Conservation (phyloP, 2,329 filamentous ascomycete genomes). For the Chalara sp. region DNA sequence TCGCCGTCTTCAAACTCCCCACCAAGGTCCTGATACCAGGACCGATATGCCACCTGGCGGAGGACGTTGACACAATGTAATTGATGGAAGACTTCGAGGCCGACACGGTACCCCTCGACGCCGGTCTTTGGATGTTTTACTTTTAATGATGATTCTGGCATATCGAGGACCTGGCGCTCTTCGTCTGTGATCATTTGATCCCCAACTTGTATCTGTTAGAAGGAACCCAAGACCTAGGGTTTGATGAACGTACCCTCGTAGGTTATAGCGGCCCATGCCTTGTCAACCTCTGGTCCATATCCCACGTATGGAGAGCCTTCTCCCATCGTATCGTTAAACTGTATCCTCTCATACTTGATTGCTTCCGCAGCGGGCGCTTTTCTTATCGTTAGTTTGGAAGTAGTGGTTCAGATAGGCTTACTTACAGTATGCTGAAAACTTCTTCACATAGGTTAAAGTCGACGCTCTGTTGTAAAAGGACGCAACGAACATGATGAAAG, state of each 20-base stretch:
- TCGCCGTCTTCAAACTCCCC: constrained; percentile 40
- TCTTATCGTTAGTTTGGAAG: constrained; percentile 8
- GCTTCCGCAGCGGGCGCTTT: constrained; percentile 40
- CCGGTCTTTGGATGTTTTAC: constrained; percentile 49
- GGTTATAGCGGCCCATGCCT: constrained; percentile 49
- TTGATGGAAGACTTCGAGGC: constrained; percentile 34
- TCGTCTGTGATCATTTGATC: constrained; percentile 55
- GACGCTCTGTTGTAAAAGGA: constrained; percentile 19
- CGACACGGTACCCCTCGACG: constrained; percentile 51
- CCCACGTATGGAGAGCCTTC: constrained; percentile 43
- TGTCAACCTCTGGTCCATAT: constrained; percentile 47
- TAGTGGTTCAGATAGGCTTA: neutral
- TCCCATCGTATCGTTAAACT: constrained; percentile 42
- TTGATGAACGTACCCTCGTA: constrained; percentile 31
- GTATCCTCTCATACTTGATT: constrained; percentile 41
- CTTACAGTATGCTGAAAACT: constrained; percentile 42
- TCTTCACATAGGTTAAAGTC: constrained; percentile 24
- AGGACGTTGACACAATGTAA: constrained; percentile 32
- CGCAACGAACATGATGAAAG: constrained; percentile 20
- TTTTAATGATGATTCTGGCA: constrained; percentile 44
- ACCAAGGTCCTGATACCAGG: constrained; percentile 40
- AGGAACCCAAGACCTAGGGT: neutral
- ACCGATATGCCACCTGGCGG: constrained; percentile 40
- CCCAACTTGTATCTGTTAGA: constrained; percentile 36
- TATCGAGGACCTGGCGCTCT: constrained; percentile 41